A percentile compares a stretch with the other conserved stretches of the same genome.
Conservation (phyloP, 2,329 filamentous ascomycete species). For the Cordyceps javanica region DNA sequence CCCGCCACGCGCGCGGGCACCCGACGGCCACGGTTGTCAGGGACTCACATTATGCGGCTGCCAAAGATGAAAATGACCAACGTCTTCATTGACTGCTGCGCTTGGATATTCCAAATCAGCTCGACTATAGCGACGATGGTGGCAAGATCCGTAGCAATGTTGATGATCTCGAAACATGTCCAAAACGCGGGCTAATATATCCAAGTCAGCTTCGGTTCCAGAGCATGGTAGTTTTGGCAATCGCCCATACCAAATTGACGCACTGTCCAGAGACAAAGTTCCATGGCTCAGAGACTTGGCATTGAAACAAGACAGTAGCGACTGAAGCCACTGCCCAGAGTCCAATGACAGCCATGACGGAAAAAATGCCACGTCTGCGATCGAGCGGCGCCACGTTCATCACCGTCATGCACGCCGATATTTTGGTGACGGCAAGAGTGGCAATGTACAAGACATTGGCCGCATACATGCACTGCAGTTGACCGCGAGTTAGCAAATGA, state of each 20-base stretch:
- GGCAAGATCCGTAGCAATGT: constrained; percentile 2
- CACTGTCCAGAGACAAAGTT: background rate
- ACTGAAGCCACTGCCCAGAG: background rate
- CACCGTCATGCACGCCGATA: constrained; percentile 1
- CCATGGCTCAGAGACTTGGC: constrained; percentile 1
- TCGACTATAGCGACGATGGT: background rate
- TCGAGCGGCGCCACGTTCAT: constrained; percentile 7
- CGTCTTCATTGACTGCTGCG: background rate
- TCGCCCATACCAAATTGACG: background rate
- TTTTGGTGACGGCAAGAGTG: background rate
- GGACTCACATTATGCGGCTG: background rate
- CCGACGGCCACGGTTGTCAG: too few species aligned
- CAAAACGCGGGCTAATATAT: background rate
- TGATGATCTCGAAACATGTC: constrained; percentile 4
- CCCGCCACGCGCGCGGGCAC: too few species aligned
- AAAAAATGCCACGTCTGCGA: background rate
- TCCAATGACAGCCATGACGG: background rate
- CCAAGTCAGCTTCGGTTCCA: background rate
- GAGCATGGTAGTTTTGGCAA: too few species aligned
- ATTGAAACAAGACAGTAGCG: background rate
- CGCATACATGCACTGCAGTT: constrained; percentile 1
- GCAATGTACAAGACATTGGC: constrained; percentile 1
- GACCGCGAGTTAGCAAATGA: background rate
- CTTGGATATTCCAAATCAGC: constrained; percentile 5
- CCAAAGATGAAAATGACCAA: constrained; percentile 6